Evolutionary conservation across 169 alveolate species (phyloP), one percentile per base, ranked within the genome.

Genomic region (Plasmodium billcollinsi): DNA sequence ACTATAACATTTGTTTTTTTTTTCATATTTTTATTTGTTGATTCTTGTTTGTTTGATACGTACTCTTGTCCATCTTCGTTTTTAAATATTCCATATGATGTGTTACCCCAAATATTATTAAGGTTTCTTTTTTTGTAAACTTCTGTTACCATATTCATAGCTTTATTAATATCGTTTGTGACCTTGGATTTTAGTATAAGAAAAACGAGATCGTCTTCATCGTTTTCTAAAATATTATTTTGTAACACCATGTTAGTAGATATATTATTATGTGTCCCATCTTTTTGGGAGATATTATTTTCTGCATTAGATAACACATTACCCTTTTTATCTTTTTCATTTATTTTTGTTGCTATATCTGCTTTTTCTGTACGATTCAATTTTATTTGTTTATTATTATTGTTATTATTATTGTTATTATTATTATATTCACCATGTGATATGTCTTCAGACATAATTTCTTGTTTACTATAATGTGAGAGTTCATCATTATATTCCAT

Each of bases 91-190:
- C 26, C 80, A 15, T 61, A 72, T 15, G 85, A n/a, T 39, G 47
- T 39, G 24, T 20, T 9, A 20, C 91, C 91, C 91, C 91, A 83
- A 5, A 69, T 18, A 15, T 20, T 39, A 18, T 21, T 50, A 3
- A 83, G 73, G 59, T 83, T 69, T 67, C 59, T 67, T 26, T 83
- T 83, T 73, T 49, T 83, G 21, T 83, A 69, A 15, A 83, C 83
- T 26, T 83, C 70, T 20, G 80, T 47, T 15, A 73, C 74, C 67
- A 83, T 18, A n/a, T 83, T 59, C 21, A 83, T 69, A 33, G 91
- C 91, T 69, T 66, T 56, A 47, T 83, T 67, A 18, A 83, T 69
- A 63, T 83, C 91, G 50, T 50, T 69, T n/a, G 65, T 58, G 15
- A 9, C 73, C 2, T 69, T 69, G 2, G 91, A 83, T 14, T 56